These are phyloP conservation scores for Globisporangium mamillatum DNA, from an alignment of 352 stramenopile species.

Conservation along the genomic window DNA sequence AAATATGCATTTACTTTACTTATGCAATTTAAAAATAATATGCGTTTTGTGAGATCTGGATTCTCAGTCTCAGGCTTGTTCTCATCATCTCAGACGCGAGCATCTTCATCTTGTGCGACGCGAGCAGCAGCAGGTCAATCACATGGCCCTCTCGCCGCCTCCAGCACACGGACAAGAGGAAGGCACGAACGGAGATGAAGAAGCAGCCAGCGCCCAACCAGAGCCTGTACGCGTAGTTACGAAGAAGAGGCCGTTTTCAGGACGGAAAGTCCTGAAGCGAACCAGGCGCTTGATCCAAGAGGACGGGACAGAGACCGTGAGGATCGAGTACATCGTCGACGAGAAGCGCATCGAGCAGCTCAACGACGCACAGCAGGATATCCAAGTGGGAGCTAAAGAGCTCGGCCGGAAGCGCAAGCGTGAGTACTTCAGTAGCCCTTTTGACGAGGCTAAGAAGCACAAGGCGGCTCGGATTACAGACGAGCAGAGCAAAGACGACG, in stretches of 20 bases:
- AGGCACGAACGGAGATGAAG: not conserved
- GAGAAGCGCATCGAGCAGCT: not conserved
- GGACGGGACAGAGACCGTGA: not conserved
- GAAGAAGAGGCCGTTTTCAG: not conserved
- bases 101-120: no score
- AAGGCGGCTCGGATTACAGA: not conserved
- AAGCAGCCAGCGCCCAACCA: not conserved
- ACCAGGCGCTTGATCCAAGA: not conserved
- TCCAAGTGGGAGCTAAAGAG: not conserved
- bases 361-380: not conserved
- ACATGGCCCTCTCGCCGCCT: not conserved
- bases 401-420: not conserved
- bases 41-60: no score
- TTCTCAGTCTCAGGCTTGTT: no score
- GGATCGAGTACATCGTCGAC: not conserved
- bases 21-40: no score
- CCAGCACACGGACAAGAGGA: not conserved
- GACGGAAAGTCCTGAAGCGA: conserved; percentile 1
- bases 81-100: no score
- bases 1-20: no score
- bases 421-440: not conserved
- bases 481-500: not conserved
- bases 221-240: not conserved
- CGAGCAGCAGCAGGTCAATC: not conserved
- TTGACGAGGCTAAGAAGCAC: not conserved